Base-by-base conservation (phyloP, 2,329 filamentous ascomycete species). In the Pseudomassariella vexata region DNA sequence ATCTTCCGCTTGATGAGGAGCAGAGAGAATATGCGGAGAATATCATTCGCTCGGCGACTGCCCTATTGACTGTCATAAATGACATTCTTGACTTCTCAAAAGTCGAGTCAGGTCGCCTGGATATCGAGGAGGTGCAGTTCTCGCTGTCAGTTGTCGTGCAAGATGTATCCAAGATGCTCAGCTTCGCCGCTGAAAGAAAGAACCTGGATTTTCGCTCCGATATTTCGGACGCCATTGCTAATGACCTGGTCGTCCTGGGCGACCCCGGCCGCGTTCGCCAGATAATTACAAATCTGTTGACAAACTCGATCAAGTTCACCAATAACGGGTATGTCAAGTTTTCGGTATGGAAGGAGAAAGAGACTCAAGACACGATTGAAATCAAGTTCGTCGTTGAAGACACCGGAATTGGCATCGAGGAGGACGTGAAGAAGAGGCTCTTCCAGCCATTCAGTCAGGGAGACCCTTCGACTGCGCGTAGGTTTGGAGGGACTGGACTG, bases 21-120 rank as follows among this genome's bases (percentile, higher is more conserved):
- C 82, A 87, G 47, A 68, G 72, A 36, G 82, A 88, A 35, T 85
- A 78, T 39, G 79, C 83, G 3, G 81, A 86, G 43, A 87, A 86
- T 39, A 85, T 90, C 6, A 79, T 85, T 47, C 72, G 82, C 31
- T 89, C 83, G 5, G 85, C 82, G 0, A 88, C 90, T 41, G 86
- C 84, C 2, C 62, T 94, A 3, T 65, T 94, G 14, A 90, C 85
- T 0, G 82, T 94, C 24, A 94, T 94, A 57, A 94, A 94, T 49
- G 87, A 94, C 48, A 94, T 94, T 34, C 65, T 94, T 2, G 87
- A 94, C 56, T 89, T 94, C 53, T 92, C 85, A 4, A 94, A 94
- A 55, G 80, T 87, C 2, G 85, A 89, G 52, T 85, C 81, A 7
- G 84, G 85, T 3, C 69, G 80, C 6, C 59, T 89, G 14, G 83